Evolutionary conservation across 768 basidiomycete genomes (phyloP), one percentile per base, ranked within the genome.

Genomic region (Clitopilus passeckerianus): DNA sequence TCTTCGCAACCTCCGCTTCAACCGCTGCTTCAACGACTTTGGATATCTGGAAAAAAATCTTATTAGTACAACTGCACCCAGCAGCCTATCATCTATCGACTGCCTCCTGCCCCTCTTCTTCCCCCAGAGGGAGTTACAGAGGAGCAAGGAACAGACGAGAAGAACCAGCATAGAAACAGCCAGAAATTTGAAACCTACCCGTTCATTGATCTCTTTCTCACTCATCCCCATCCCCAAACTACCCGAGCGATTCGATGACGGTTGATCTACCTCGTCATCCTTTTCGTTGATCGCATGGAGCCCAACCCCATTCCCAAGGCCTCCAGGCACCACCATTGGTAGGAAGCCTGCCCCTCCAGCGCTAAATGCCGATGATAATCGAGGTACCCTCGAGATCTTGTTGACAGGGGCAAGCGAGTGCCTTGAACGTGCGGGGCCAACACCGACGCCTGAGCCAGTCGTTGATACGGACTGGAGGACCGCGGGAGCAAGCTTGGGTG

Each of bases 1-100:
- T 80, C 61, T 86, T 77, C 15, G 85, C 82, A 57, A 89, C 89
- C 68, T 92, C 89, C 6, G 76, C 80, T 74, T 91, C 87, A 56
- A 89, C 89, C 68, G 92, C 89, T 6, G 76, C 80, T 75, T 91
- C 87, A 30, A 92, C 90, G 7, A 85, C 86, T 63, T 77, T 83
- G 53, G 86, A 83, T 58, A 92, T 90, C 89, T 89, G 64, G 52
- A 56, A 41, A 35, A 20, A 18, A 54, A 52, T 27, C 41, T 56
- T 14, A 53, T 52, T 5, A 37, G 20, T 46, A 24, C 35, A 34
- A 15, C 44, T 46, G 5, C 20, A 46, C 22, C 22, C 24, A 23
- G 18, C 34, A 24, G 55, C 12, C 37, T 16, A 34, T 34, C 52
- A 46, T 41, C 41, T 37, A 30, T 7, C 27, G 34, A 61, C 12